Evolutionary conservation across 78 protist species (phyloP), one percentile per base, ranked within the genome.

Genomic region (Emiliania huxleyi): DNA sequence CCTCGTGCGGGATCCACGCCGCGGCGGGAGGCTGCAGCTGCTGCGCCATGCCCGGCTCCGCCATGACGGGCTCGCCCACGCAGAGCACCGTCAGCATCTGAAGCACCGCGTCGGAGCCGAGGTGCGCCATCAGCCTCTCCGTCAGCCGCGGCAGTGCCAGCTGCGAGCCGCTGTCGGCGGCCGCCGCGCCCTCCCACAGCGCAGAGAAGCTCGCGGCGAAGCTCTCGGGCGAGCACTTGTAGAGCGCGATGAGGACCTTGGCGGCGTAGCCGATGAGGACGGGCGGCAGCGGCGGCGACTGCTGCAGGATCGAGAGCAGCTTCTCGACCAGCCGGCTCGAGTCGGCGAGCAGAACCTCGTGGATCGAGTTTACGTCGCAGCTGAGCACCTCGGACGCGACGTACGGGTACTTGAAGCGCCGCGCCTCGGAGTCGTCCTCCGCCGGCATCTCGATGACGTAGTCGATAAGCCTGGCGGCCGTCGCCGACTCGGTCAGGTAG

Each of bases 31-130:
- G 11, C 11, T 8, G 23, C 75, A 23, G 23, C 75, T 62, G 75
- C n/a, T 62, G 75, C 33, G 75, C n/a, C 75, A 15, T 8, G 37
- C 62, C 62, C 62, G 62, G 62, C 62, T 52, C 62, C 62, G 62
- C 15, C 62, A 52, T 52, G 37, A 8, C 33, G 37, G 75, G 75
- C 75, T 62, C 75, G 75, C 75, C 75, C 8, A 8, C 33, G 75
- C 75, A 62, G 75, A 62, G 75, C 75, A 62, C 75, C 75, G 75
- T 62, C 37, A 62, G 75, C 75, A 62, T 19, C 75, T 62, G 75
- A 2, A 62, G 33, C 37, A 62, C 75, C 23, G 75, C 75, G 75
- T 62, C 75, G 8, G 75, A 62, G 75, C 75, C 75, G 29, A 62
- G 12, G 75, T 62, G 75, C 29, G 11, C 29, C 11, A 62, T 8